Evolutionary conservation across 169 alveolate species (phyloP), one percentile per base, ranked within the genome.

Genomic region (Theileria orientalis): DNA sequence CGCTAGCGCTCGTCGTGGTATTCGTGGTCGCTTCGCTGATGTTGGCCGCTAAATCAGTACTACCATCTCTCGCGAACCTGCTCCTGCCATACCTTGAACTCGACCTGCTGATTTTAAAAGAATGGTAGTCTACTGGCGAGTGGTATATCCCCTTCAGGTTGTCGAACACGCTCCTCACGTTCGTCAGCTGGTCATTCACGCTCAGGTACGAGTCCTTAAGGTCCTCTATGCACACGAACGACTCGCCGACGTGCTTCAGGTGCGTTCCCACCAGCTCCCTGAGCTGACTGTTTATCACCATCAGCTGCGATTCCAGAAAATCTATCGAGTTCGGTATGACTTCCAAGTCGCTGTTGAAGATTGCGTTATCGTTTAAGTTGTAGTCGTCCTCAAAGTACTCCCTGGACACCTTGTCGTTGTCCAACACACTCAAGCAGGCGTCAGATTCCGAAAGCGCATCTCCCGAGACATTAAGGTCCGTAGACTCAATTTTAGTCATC

Each of bases 191-290:
- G 33, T 59, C 62, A 16, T 69, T 69, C 30, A 64, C 69, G 56
- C 56, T 73, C 47, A 61, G 51, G 42, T 67, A 77, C 16, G 74
- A 74, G 25, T 11, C 51, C 21, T 77, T 63, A 0, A 77, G 60
- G 56, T 77, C 86, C 32, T 70, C 82, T 16, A 77, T 76, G 40
- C 86, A 64, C 9, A 61, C 61, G 27, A 64, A 77, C 0, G 86
- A 72, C 57, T 77, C 71, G 37, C 62, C 69, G 8, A 77, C 86
- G 51, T 77, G 83, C 33, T 21, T 54, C 16, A 64, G 66, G n/a
- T 73, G 80, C 30, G 78, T 77, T 35, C 73, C 86, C 14, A 77
- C 73, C 76, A 77, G 21, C 56, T 77, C 86, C 51, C 73, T 72
- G 37, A 77, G 59, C 51, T 77, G 78, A 8, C 63, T 64, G 23